Evolutionary conservation across 345 rosid genomes (phyloP).

Genomic region (Eucalyptus lansdowneana): DNA sequence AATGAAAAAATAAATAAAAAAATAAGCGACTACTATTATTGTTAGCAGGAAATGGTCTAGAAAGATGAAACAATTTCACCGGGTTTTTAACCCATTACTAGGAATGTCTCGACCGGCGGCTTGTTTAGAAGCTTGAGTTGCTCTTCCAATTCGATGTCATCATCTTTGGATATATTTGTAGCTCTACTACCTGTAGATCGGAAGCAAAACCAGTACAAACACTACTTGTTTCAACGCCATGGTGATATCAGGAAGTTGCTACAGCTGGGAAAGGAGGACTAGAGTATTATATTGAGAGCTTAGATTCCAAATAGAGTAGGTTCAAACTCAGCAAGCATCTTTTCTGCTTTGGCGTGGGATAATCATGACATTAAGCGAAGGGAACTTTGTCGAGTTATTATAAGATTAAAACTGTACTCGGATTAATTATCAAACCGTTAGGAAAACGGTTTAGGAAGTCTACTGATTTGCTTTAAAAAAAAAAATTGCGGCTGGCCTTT

Average conservation of each 20-base stretch:
- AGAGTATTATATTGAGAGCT: not conserved
- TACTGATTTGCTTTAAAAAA: no score
- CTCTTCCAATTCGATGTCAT: not conserved
- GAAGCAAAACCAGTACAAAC: not conserved
- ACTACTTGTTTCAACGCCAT: not conserved
- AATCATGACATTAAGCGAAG: not conserved
- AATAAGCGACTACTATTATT: not conserved
- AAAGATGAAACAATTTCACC: not conserved
- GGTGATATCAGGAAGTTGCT: not conserved
- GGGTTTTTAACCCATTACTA: not conserved
- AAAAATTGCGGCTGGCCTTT: no score
- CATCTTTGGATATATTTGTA: not conserved
- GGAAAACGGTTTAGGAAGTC: no score
- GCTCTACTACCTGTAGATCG: not conserved
- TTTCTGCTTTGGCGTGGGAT: not conserved
- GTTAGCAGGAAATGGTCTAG: not conserved
- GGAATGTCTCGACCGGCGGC: not conserved
- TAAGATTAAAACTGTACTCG: no score
- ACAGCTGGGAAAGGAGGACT: not conserved
- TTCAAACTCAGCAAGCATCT: not conserved
- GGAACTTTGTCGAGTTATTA: not conserved
- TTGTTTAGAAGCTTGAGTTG: not conserved
- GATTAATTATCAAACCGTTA: not conserved
- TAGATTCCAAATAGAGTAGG: not conserved
- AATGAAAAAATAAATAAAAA: no score